Conservation (phyloP, 140 eudicot species). For the Ambrosia hybrid region DNA sequence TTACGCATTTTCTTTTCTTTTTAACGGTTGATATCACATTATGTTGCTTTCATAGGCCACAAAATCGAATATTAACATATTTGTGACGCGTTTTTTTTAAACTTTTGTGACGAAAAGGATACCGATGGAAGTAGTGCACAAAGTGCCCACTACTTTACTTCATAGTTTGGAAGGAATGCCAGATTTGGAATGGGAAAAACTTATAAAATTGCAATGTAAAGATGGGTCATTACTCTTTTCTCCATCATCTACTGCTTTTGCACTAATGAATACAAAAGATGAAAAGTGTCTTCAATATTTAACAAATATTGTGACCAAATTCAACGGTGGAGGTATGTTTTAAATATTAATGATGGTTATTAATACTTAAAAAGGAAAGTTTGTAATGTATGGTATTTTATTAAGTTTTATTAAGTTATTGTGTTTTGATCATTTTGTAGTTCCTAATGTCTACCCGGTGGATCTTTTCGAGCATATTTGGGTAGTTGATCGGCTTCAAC, state of each 20-base stretch:
- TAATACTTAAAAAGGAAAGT: not conserved
- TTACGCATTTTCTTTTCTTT: not conserved
- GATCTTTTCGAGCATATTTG: constrained; percentile 93
- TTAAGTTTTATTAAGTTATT: not conserved
- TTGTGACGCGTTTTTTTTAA: not conserved
- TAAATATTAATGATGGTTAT: not conserved
- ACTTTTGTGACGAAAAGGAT: constrained; percentile 51
- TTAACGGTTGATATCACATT: not conserved
- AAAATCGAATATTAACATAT: not conserved
- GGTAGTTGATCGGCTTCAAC: constrained; percentile 78
- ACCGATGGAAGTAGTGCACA: constrained; percentile 76
- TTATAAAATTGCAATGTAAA: constrained; percentile 55
- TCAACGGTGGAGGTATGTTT: constrained; percentile 83
- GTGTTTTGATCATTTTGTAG: constrained; percentile 34
- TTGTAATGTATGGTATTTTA: constrained; percentile 3
- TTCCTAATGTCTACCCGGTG: constrained; percentile 93
- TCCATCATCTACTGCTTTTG: constrained; percentile 96
- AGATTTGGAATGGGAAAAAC: constrained; percentile 80
- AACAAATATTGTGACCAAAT: constrained; percentile 54
- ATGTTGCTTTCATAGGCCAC: constrained; percentile 4
- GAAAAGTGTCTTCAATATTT: constrained; percentile 68
- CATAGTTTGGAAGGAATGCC: constrained; percentile 94
- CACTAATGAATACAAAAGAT: constrained; percentile 84
- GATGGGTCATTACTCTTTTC: constrained; percentile 97
- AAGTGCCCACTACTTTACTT: constrained; percentile 85